Evolutionary conservation across 163 green algal species (phyloP), one percentile per base, ranked within the genome.

Genomic region (Scenedesmus sp.): DNA sequence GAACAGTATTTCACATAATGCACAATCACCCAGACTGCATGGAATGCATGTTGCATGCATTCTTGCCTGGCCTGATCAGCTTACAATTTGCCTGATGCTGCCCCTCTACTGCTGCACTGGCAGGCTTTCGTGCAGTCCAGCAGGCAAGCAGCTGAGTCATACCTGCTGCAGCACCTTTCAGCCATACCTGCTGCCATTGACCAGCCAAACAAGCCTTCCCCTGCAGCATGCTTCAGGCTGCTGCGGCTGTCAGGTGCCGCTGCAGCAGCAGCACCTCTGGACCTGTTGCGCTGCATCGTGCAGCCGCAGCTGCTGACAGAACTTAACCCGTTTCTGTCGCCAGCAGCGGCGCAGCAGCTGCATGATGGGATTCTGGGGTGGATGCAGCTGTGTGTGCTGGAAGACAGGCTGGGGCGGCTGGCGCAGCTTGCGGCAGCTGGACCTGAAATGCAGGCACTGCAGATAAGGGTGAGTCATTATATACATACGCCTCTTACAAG

Each of bases 351-450:
- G 6, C 33, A 51, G 20, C 61, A 37, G n/a, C 88, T 96, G 86
- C 83, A 72, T 0, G 12, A 85, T n/a, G 90, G 78, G 0, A 85
- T 94, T 3, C 78, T 91, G 68, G 13, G 90, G 80, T 96, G 94
- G 94, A 87, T 95, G 89, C 93, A 96, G 93, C 93, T 96, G 84
- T 96, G 94, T 68, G 94, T 96, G 85, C 91, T 96, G 81, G 93
- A 96, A 88, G 94, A 96, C 82, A 79, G 89, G 59, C 89, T 96
- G 89, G 26, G 79, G 4, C 51, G 94, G 51, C 46, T 96, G 89
- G 33, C 72, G 35, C 0, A 33, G 56, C 90, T 96, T 83, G 82
- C 72, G 44, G 24, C 81, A 44, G 91, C 89, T 26, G 85, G 85
- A 22, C 3, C 40, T n/a, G 84, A 88, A 22, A n/a, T 43, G 16